Evolutionary conservation across 2,329 filamentous ascomycete genomes (phyloP).

Genomic region (Ophiostoma piceae): DNA sequence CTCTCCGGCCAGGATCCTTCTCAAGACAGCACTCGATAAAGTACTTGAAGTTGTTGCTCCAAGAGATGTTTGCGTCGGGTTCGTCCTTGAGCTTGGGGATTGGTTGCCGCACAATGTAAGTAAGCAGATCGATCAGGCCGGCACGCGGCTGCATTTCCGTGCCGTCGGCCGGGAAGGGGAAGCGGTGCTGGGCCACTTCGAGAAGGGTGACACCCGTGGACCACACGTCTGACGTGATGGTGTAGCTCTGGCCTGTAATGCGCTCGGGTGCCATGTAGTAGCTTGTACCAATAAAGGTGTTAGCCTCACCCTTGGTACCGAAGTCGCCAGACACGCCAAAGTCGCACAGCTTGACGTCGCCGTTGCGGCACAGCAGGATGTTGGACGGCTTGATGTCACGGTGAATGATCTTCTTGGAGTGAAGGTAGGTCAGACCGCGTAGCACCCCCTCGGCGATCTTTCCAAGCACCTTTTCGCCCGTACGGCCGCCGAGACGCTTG

Average conservation of each 20-base stretch:
- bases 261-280: slow-evolving; percentile 99
- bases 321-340: slow-evolving; percentile 98
- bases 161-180: slow-evolving; percentile 95
- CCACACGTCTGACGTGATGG: slow-evolving; percentile 98
- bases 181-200: slow-evolving; percentile 98
- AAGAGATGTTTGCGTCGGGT: slow-evolving; percentile 79
- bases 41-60: slow-evolving; percentile 98
- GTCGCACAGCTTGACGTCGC: slow-evolving; percentile 95
- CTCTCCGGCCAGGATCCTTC: slow-evolving; percentile 80
- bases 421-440: slow-evolving; percentile 88
- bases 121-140: slow-evolving; percentile 88
- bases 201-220: slow-evolving; percentile 92
- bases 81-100: slow-evolving; percentile 97
- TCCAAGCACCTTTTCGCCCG: slow-evolving; percentile 92
- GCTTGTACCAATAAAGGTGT: slow-evolving; percentile 97
- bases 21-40: slow-evolving; percentile 99
- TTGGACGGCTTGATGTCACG: slow-evolving; percentile 98
- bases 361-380: slow-evolving; percentile 85
- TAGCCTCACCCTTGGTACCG: slow-evolving; percentile 95
- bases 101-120: slow-evolving; percentile 93
- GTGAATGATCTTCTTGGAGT: slow-evolving; percentile 95
- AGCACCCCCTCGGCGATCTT: slow-evolving; percentile 95
- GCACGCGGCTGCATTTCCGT: slow-evolving; percentile 92
- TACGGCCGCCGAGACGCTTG: slow-evolving; percentile 87
- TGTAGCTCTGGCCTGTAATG: slow-evolving; percentile 96